Evolutionary conservation across 805 yeast genomes (phyloP).

Genomic region (Lipomyces starkeyi): DNA sequence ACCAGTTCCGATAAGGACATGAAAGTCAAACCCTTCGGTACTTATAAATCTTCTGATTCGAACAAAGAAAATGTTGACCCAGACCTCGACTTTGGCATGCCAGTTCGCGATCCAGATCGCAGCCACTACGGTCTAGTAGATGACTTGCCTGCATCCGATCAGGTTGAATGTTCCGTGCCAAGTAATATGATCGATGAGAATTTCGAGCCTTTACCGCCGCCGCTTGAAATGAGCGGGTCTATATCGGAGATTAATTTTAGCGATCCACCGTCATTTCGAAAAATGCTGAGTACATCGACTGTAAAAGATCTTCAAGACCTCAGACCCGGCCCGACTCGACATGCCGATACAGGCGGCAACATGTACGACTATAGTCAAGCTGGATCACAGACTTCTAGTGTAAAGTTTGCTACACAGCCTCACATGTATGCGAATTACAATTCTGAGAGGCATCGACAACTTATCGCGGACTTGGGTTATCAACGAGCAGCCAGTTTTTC

Average conservation of each 20-base stretch:
- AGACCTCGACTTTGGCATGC: constrained; percentile 4
- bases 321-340: not conserved
- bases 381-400: not conserved
- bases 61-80: constrained; percentile 32
- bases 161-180: not conserved
- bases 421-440: not conserved
- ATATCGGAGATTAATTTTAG: constrained; percentile 22
- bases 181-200: constrained; percentile 1
- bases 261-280: constrained; percentile 1
- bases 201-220: constrained; percentile 1
- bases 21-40: not conserved
- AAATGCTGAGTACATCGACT: not conserved
- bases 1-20: not conserved
- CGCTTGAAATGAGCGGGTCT: constrained; percentile 20
- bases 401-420: constrained; percentile 4
- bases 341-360: not conserved
- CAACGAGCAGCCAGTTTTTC: constrained; percentile 1
- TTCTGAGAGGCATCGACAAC: constrained; percentile 1
- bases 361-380: not conserved
- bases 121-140: not conserved
- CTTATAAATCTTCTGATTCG: constrained; percentile 11
- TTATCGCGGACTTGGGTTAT: not conserved
- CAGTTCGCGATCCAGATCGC: not conserved
- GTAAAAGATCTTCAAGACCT: not conserved
- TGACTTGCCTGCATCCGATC: not conserved